A percentile compares a stretch with the other conserved stretches of the same genome.
Evolutionary conservation across 352 stramenopile genomes (phyloP).

Genomic region (Saprolegnia parasitica): DNA sequence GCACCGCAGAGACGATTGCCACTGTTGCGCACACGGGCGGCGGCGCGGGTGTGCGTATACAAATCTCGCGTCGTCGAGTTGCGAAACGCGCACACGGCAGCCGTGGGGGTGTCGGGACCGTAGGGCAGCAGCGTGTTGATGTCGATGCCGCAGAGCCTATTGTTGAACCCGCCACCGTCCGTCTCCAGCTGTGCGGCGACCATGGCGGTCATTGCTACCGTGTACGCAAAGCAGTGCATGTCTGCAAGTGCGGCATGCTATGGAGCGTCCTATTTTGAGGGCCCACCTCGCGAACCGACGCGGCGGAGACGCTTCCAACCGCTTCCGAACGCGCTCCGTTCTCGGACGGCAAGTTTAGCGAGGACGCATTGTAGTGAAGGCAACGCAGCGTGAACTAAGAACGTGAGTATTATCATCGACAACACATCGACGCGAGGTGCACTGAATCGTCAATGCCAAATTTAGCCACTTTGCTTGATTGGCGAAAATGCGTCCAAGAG

Average conservation of each 20-base stretch:
- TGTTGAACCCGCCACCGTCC: not conserved
- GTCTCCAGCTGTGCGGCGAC: not conserved
- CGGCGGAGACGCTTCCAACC: too few species aligned
- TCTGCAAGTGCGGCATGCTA: not conserved
- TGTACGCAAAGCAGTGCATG: not conserved
- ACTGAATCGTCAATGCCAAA: slow-evolving; percentile 1
- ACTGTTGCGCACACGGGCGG: not conserved
- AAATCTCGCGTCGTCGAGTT: not conserved
- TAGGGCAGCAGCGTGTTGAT: not conserved
- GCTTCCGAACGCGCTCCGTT: too few species aligned
- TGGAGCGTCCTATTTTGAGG: not conserved
- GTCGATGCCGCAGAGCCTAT: not conserved
- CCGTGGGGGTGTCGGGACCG: not conserved
- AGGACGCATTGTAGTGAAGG: too few species aligned
- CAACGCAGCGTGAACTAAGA: too few species aligned
- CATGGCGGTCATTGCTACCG: not conserved
- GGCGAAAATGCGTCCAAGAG: too few species aligned
- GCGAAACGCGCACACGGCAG: not conserved
- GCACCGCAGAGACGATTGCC: not conserved
- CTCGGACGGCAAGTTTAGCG: too few species aligned
- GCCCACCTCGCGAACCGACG: too few species aligned
- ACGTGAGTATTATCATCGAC: too few species aligned
- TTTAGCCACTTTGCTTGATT: too few species aligned
- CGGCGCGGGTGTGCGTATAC: not conserved
- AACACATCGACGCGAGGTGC: not conserved